phyloP scores from a whole-genome alignment of 1,139 yeast species.

The Blastobotrys niveus region DNA sequence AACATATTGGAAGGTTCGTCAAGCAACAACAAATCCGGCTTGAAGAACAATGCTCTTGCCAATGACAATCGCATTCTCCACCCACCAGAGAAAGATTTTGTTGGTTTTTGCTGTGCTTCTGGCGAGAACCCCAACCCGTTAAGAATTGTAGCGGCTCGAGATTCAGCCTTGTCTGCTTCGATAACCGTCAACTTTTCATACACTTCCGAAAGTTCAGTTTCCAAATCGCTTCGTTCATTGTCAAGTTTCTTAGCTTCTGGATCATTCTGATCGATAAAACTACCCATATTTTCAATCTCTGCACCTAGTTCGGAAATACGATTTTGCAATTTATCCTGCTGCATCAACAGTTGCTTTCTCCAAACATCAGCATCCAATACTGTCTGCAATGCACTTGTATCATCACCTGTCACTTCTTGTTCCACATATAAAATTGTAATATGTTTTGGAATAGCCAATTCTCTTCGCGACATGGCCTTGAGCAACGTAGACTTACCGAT shows the following conservation, averaged over 20 bases:
- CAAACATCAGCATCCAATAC: slow-evolving; percentile 98
- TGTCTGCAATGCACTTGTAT: slow-evolving; percentile 80
- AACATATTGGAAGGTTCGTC: slow-evolving; percentile 99
- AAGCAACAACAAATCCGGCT: slow-evolving; percentile 83
- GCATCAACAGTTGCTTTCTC: slow-evolving; percentile 82
- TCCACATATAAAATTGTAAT: slow-evolving; percentile 94
- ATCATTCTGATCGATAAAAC: slow-evolving; percentile 54
- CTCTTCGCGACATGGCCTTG: slow-evolving; percentile 89
- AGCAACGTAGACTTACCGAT: slow-evolving; percentile 95
- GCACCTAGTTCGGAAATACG: slow-evolving; percentile 69
- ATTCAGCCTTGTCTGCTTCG: slow-evolving; percentile 97
- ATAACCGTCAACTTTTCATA: slow-evolving; percentile 79
- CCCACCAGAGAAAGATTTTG: slow-evolving; percentile 96
- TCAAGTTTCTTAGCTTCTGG: slow-evolving; percentile 75
- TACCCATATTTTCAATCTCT: slow-evolving; percentile 53
- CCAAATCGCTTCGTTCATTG: slow-evolving; percentile 83
- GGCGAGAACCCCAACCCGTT: slow-evolving; percentile 89
- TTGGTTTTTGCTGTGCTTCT: slow-evolving; percentile 74
- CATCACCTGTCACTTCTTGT: slow-evolving; percentile 94
- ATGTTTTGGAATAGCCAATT: slow-evolving; percentile 86
- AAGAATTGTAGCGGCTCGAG: slow-evolving; percentile 92
- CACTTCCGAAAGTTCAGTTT: slow-evolving; percentile 67
- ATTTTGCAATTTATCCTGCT: slow-evolving; percentile 68
- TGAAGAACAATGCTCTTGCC: slow-evolving; percentile 95
- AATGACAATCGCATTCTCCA: slow-evolving; percentile 99